These are phyloP conservation scores for Erysimum pusillum DNA, from an alignment of 441 rosid species.

Conservation along the genomic window DNA sequence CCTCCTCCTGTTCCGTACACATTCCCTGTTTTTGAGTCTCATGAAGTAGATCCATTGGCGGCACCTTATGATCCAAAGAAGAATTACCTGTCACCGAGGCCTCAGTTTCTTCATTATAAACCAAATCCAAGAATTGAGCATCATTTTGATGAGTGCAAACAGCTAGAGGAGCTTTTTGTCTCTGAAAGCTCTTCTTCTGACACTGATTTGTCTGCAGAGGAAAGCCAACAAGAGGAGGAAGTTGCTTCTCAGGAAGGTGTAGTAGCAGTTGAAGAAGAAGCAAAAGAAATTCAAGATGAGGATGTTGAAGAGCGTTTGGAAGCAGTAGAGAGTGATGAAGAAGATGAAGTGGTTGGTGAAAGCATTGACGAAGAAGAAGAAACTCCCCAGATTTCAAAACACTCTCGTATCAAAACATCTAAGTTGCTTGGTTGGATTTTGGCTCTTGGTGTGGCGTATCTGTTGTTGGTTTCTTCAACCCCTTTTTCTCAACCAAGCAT, in stretches of 20 bases:
- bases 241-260: constrained; percentile 12
- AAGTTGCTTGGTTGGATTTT: constrained; percentile 61
- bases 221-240: constrained; percentile 42
- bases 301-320: constrained; percentile 49
- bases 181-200: constrained; percentile 67
- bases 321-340: constrained; percentile 30
- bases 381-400: constrained; percentile 47
- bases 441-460: constrained; percentile 49
- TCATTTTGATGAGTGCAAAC: constrained; percentile 50
- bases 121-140: constrained; percentile 71
- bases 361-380: constrained; percentile 50
- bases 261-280: constrained; percentile 39
- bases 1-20: constrained; percentile 44
- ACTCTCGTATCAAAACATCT: constrained; percentile 49
- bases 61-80: constrained; percentile 81
- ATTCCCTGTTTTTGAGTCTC: constrained; percentile 54
- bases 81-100: constrained; percentile 86
- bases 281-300: constrained; percentile 39
- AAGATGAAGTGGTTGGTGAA: constrained; percentile 42
- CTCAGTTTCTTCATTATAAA: constrained; percentile 77
- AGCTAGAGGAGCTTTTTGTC: constrained; percentile 63
- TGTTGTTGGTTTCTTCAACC: constrained; percentile 50
- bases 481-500: constrained; percentile 47
- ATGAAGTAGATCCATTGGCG: constrained; percentile 65
- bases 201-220: constrained; percentile 61